phyloP scores from a whole-genome alignment of 1,284 basidiomycete species.

The Somion occarium region DNA sequence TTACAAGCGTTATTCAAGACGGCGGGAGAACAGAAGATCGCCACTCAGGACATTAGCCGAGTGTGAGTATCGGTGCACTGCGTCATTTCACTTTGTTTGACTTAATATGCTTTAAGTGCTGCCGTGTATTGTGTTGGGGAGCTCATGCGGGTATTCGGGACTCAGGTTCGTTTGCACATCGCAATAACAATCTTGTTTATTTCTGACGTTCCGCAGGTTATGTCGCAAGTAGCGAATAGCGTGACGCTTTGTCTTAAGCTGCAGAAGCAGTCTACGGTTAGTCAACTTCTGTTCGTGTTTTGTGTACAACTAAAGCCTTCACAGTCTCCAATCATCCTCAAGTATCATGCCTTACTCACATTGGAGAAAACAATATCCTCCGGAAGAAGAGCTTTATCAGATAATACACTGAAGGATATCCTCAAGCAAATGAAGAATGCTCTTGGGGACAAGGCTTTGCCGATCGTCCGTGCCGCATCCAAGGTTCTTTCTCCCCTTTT shows the following conservation, averaged over 20 bases:
- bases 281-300: conserved; percentile 18
- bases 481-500: conserved; percentile 41
- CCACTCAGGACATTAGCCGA: conserved; percentile 44
- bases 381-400: conserved; percentile 81
- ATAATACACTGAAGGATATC: conserved; percentile 77
- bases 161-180: conserved; percentile 50
- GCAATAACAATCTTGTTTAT: background rate
- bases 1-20: conserved; percentile 77
- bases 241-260: conserved; percentile 61
- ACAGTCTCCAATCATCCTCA: conserved; percentile 53
- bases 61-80: conserved; percentile 3
- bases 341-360: conserved; percentile 77
- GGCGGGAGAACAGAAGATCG: conserved; percentile 65
- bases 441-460: conserved; percentile 80
- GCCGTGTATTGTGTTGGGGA: conserved; percentile 84
- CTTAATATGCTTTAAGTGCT: conserved; percentile 40
- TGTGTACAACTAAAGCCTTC: background rate
- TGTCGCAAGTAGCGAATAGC: conserved; percentile 93
- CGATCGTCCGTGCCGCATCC: conserved; percentile 83
- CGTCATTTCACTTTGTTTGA: background rate
- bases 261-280: conserved; percentile 66
- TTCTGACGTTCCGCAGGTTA: conserved; percentile 52
- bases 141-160: conserved; percentile 79
- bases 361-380: conserved; percentile 74
- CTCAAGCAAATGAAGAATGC: conserved; percentile 78